These are phyloP conservation scores for Ormosia emarginata DNA, from an alignment of 306 rosid species.

Conservation along the genomic window DNA sequence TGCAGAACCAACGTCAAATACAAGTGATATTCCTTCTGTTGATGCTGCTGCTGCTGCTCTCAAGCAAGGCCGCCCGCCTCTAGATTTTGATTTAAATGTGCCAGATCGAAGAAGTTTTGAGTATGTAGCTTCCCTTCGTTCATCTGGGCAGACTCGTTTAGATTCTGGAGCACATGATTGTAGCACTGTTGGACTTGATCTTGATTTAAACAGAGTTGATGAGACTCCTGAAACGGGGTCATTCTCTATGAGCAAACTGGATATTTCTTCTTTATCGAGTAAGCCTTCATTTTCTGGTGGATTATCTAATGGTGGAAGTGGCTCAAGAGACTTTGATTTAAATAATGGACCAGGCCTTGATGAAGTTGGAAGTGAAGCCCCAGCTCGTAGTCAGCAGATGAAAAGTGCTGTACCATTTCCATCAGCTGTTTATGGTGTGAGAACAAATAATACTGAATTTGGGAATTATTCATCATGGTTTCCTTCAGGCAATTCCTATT, in stretches of 20 bases:
- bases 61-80: constrained; percentile 59
- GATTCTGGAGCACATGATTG: constrained; percentile 50
- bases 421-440: constrained; percentile 47
- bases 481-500: constrained; percentile 62
- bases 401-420: constrained; percentile 47
- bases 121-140: constrained; percentile 47
- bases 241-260: constrained; percentile 54
- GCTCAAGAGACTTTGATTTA: constrained; percentile 80
- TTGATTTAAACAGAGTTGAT: constrained; percentile 79
- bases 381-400: constrained; percentile 50
- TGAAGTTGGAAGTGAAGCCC: constrained; percentile 57
- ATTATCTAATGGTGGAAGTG: constrained; percentile 61
- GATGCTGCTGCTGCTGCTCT: constrained; percentile 32
- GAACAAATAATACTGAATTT: constrained; percentile 58
- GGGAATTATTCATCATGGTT: constrained; percentile 85
- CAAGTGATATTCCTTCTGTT: constrained; percentile 36
- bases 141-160: neutral
- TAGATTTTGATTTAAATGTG: constrained; percentile 86
- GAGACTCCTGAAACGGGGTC: constrained; percentile 58
- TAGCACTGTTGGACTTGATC: constrained; percentile 68
- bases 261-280: constrained; percentile 45
- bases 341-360: constrained; percentile 92
- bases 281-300: constrained; percentile 61
- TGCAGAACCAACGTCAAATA: constrained; percentile 38
- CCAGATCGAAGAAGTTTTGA: constrained; percentile 70